These are phyloP conservation scores for Paramecium primaurelia DNA, from an alignment of 73 alveolate genomes.

Conservation along the genomic window DNA sequence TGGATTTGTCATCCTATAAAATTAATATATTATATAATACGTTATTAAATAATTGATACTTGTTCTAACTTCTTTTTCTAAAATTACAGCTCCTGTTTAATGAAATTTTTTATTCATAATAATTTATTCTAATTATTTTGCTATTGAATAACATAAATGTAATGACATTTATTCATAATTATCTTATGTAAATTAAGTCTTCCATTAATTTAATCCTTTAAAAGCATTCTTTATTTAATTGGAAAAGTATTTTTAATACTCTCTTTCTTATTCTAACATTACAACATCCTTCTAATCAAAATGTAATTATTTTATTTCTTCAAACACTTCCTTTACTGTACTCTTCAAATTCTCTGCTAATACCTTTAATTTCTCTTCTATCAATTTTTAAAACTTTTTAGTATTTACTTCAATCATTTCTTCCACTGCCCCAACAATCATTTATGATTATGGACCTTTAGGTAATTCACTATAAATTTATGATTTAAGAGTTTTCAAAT, in stretches of 20 bases:
- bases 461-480: neutral
- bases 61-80: conserved; percentile 20
- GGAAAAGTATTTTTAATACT: neutral
- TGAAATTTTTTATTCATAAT: conserved; percentile 10
- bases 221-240: neutral
- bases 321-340: neutral
- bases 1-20: neutral
- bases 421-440: neutral
- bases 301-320: neutral
- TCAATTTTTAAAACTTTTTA: neutral
- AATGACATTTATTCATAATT: neutral
- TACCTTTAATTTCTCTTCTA: neutral
- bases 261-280: neutral
- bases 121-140: neutral
- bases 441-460: neutral
- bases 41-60: neutral
- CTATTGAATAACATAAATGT: neutral
- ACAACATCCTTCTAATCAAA: neutral
- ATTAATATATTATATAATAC: neutral
- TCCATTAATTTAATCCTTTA: neutral
- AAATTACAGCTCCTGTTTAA: neutral
- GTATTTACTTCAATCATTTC: neutral
- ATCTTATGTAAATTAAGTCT: neutral
- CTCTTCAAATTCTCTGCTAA: neutral
- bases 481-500: neutral